Base-by-base conservation (phyloP, 257 asterid species). In the Solanum sitiens region DNA sequence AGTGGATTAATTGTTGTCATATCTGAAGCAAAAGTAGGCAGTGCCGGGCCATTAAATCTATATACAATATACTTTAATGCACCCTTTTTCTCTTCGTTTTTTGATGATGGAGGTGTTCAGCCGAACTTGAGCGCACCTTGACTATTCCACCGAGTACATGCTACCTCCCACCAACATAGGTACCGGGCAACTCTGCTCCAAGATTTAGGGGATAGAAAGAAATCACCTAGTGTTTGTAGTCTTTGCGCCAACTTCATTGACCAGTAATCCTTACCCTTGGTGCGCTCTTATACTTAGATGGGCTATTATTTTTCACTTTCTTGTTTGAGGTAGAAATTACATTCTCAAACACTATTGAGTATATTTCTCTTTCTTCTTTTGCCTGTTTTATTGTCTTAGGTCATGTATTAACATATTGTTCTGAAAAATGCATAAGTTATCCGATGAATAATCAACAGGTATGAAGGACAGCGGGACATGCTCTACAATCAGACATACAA, bases 391-490 rank as follows among this genome's bases (percentile, higher is more conserved):
- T 53, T 50, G 70, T 82, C 86, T 50, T 50, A 50, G 45, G 13
- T 82, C 86, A 47, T 16, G 68, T 50, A 33, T 80, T 80, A 23
- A 50, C 70, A 80, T 82, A 30, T 47, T 30, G 86, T 50, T 86
- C 32, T 87, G 39, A 63, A 5, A 40, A 40, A 72, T 61, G 79
- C 82, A 10, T 68, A 72, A 6, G 79, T 30, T 40, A 42, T 68
- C 67, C 68, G 7, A 68, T 68, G 77, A 68, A 67, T 85, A 40
- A 40, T 91, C 90, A n/a, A 42, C 89, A 97, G 99, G 98, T 95
- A 97, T 90, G 98, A 97, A 93, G 96, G 95, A 83, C 99, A 97
- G 90, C 98, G 98, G 2, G 99, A 95, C 92, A 94, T 95, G 98
- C 95, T 95, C 4, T 95, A 92, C 89, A 95, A 94, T 89, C 98